Evolutionary conservation across 352 stramenopile species (phyloP), one percentile per base, ranked within the genome.

Genomic region (Phytophthora multivora): DNA sequence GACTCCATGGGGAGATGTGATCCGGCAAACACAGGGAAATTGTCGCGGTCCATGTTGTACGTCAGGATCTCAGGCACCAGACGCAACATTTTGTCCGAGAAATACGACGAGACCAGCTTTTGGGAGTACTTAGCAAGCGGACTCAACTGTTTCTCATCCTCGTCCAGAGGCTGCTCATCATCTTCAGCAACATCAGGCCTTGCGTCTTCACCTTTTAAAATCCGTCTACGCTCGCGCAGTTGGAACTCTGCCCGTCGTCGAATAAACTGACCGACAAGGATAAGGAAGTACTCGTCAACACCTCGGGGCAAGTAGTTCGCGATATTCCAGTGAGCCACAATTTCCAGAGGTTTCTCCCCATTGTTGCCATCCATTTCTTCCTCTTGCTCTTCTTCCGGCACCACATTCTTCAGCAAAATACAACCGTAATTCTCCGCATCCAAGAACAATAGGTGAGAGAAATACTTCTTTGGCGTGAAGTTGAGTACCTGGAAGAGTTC

Each of bases 361-460:
- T 65, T 59, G 18, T 45, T 59, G 10, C 56, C 59, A 13, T 69
- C 67, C 12, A 45, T 58, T 4, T 71, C 57, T 0, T 63, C 59
- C 0, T 74, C 51, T 36, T 68, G 52, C 2, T 82, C 70, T 5
- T 70, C 66, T 5, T 77, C 66, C 7, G 40, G 38, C 0, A 33
- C 51, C 13, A 72, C 66, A 18, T 70, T 61, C 41, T 77, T 63
- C 26, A 98, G 80, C 39, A 96, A 56, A 60, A 99, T 86, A 39
- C 89, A 97, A 30, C 95, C 96, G 59, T 97, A 99, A 61, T 99
- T 99, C 57, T 98, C 92, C 11, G 95, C 86, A 68, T 99, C 96
- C 26, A 98, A 60, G 58, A 98, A 99, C 10, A 99, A 68, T 21
- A 98, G 75, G 58, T 98, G 86, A 25, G 92, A 85, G 58, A 96